Base-by-base conservation (phyloP, 495 filamentous ascomycete genomes). In the Hypoxylon intermedium region DNA sequence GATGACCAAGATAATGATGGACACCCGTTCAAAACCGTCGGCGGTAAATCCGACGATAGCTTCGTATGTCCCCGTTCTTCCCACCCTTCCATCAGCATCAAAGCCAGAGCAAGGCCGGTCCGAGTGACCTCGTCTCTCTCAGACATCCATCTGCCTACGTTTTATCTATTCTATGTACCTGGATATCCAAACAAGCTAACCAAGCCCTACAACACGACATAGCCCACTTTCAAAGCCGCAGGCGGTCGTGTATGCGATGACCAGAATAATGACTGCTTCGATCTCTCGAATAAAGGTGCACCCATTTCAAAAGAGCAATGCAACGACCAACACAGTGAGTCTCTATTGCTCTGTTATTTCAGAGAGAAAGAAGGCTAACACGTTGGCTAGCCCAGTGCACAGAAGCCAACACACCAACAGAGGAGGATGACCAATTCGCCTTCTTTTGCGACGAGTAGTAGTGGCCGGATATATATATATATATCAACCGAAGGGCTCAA, bases 161-260 rank as follows among this genome's bases (percentile, higher is more conserved):
- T n/a, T n/a, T n/a, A n/a, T n/a, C n/a, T n/a, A n/a, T n/a, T n/a
- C n/a, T 26, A 43, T 13, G 41, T 23, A 24, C 16, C 9, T 42
- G 1, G 2, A 7, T 9, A 15, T 11, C 15, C 16, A n/a, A 33
- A 1, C 2, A 16, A 44, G 19, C 46, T 15, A 41, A 20, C 19
- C 11, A 26, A 6, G 9, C 4, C 2, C 7, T 53, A 6, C 45
- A 19, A 46, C 34, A 5, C 6, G 9, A 20, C 26, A 36, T 31
- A 82, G 79, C 48, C 58, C 37, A 71, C 75, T 45, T 79, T 77
- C 68, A 21, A 56, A n/a, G 66, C 68, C 15, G 78, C 80, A 6
- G 58, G 64, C 1, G 73, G 67, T 20, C 52, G 71, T 7, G 71
- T 73, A 1, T 77, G 76, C 64, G 72, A 74, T 51, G 72, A 75